Base-by-base conservation (phyloP, 331 rosid species). In the Quercus lobata region DNA sequence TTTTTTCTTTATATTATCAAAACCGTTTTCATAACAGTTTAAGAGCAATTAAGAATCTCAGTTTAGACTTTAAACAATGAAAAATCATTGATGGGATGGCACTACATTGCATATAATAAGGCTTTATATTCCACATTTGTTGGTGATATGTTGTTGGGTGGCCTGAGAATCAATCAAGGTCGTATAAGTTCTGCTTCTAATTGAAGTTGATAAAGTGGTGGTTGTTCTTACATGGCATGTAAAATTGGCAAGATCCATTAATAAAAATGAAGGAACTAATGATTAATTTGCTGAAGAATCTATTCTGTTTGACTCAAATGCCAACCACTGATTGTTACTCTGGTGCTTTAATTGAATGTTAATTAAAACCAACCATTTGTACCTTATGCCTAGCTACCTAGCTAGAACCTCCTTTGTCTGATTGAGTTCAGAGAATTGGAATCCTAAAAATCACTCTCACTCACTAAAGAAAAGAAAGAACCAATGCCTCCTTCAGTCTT, bases 231-330 rank as follows among this genome's bases (percentile, higher is more conserved):
- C 10, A 34, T 3, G 15, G 52, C n/a, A 18, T 35, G 15, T 9
- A 35, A 34, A 35, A 19, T 10, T 19, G 0, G 3, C 11, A 68
- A 19, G 52, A 49, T 35, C 72, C 27, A 68, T 18, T 3, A 19
- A 16, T 8, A 7, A 15, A 3, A 65, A 65, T 11, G 3, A 17
- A 12, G 34, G 44, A 15, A 69, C 1, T 14, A 76, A 54, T 46
- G 7, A 62, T 61, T 37, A 84, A 80, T 77, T 82, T 54, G 68
- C 57, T 76, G 57, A 72, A 25, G 68, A 80, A 80, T 80, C 82
- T 62, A 76, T 71, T 71, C 66, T 66, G 84, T 58, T 77, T 80
- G 85, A 81, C 81, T 78, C 71, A 81, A 73, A 34, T 21, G 65
- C 61, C 77, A 34, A 74, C 74, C 66, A 32, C 55, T 29, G 29